Evolutionary conservation across 176 grass and related monocot genomes (phyloP).

Genomic region (Ampelocalamus luodianensis): DNA sequence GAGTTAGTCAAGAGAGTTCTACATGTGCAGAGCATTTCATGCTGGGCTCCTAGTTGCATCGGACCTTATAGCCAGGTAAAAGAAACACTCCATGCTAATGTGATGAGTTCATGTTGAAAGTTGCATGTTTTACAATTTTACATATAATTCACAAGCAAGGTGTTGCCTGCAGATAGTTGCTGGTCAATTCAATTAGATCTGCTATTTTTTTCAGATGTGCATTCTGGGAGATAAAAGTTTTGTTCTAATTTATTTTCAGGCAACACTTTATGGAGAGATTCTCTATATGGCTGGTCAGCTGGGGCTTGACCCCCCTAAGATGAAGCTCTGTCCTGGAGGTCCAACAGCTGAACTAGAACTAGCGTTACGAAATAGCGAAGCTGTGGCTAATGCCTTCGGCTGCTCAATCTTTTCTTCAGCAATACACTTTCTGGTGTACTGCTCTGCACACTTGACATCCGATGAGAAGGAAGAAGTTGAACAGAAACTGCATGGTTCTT

Average conservation of each 20-base stretch:
- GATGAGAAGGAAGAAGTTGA: conserved; percentile 61
- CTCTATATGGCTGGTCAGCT: conserved; percentile 97
- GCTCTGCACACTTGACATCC: conserved; percentile 62
- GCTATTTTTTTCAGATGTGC: not conserved
- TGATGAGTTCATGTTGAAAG: conserved; percentile 13
- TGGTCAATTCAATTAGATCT: not conserved
- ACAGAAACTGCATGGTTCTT: conserved; percentile 51
- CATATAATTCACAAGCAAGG: not conserved
- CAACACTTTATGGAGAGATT: conserved; percentile 74
- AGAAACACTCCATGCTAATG: not conserved
- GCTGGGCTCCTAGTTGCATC: conserved; percentile 99
- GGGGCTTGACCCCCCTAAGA: conserved; percentile 93
- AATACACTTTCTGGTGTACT: conserved; percentile 80
- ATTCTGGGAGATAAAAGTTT: not conserved
- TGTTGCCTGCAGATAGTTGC: conserved; percentile 1
- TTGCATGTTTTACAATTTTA: not conserved
- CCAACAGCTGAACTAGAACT: conserved; percentile 67
- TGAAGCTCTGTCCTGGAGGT: conserved; percentile 74
- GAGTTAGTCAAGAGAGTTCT: conserved; percentile 86
- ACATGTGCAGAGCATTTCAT: conserved; percentile 98
- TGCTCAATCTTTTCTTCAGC: conserved; percentile 73
- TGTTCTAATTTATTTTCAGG: conserved; percentile 53
- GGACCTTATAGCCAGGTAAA: conserved; percentile 96
- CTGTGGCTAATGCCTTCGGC: conserved; percentile 80
- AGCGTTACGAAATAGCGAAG: conserved; percentile 79